These are phyloP conservation scores for Eimeria falciformis DNA, from an alignment of 169 alveolate species.

Conservation along the genomic window DNA sequence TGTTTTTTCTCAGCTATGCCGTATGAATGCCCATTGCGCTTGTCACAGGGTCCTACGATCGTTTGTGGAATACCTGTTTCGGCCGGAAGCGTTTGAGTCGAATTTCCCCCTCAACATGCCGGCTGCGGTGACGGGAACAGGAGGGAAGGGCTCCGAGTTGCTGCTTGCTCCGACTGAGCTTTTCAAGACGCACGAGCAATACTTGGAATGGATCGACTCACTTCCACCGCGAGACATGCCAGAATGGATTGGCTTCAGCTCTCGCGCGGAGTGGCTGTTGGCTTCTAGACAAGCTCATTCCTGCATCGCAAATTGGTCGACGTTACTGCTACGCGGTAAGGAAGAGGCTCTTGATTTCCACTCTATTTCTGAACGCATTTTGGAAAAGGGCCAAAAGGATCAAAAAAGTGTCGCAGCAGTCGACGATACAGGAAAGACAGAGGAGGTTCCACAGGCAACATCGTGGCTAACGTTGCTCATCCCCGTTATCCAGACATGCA, in stretches of 20 bases:
- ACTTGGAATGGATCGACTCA: slow-evolving; percentile 76
- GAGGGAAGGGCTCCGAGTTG: slow-evolving; percentile 4
- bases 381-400: slow-evolving; percentile 17
- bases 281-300: slow-evolving; percentile 56
- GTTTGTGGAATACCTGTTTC: slow-evolving; percentile 74
- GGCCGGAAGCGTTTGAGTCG: slow-evolving; percentile 70
- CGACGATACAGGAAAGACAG: slow-evolving; percentile 3
- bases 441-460: slow-evolving; percentile 15
- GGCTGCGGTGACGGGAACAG: neutral
- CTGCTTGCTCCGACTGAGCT: slow-evolving; percentile 67
- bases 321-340: slow-evolving; percentile 76
- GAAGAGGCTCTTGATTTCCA: slow-evolving; percentile 78
- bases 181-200: slow-evolving; percentile 72
- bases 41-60: slow-evolving; percentile 63
- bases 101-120: slow-evolving; percentile 64
- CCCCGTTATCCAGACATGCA: slow-evolving; percentile 79
- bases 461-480: slow-evolving; percentile 78
- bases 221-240: slow-evolving; percentile 75
- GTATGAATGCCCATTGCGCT: neutral
- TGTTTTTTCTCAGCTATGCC: neutral
- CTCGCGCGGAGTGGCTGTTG: slow-evolving; percentile 77
- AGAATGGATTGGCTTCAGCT: slow-evolving; percentile 77
- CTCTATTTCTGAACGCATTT: slow-evolving; percentile 27
- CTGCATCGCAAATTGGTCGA: slow-evolving; percentile 67
- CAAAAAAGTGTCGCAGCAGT: slow-evolving; percentile 29